Conservation (phyloP, 257 asterid genomes). For the Solanum virginianum region DNA sequence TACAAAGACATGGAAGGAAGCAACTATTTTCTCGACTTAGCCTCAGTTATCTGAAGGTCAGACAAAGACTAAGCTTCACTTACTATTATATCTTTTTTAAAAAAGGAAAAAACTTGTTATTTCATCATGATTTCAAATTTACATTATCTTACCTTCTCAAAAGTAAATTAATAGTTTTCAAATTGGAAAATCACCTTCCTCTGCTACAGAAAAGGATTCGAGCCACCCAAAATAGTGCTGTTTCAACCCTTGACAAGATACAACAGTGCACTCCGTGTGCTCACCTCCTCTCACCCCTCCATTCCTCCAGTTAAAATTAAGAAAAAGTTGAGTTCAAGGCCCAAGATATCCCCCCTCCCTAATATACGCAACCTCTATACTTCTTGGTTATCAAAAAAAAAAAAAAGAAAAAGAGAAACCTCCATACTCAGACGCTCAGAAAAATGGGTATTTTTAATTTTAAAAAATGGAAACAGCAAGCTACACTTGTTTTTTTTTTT, state of each 20-base stretch:
- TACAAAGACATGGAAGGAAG: constrained; percentile 53
- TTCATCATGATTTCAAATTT: not conserved
- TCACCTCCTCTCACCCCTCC: not conserved
- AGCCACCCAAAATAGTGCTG: not conserved
- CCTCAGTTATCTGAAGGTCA: constrained; percentile 83
- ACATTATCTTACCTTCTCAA: too few species aligned
- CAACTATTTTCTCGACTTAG: constrained; percentile 82
- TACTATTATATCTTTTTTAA: not conserved
- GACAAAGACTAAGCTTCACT: not conserved
- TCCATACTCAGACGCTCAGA: not conserved
- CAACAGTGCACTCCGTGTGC: not conserved
- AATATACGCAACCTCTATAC: not conserved
- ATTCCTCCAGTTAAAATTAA: not conserved
- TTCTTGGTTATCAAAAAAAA: not conserved
- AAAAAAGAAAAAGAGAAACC: not conserved
- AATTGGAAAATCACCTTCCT: not conserved
- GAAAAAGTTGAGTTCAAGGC: not conserved
- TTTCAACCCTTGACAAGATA: not conserved
- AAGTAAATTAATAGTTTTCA: not conserved
- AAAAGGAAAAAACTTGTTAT: not conserved
- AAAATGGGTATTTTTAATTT: not conserved
- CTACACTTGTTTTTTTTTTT: not conserved
- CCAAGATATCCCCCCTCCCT: not conserved
- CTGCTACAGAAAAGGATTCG: not conserved
- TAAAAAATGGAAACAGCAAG: not conserved